These are phyloP conservation scores for Exophiala sp. DNA, from an alignment of 2,329 filamentous ascomycete species.

Conservation along the genomic window DNA sequence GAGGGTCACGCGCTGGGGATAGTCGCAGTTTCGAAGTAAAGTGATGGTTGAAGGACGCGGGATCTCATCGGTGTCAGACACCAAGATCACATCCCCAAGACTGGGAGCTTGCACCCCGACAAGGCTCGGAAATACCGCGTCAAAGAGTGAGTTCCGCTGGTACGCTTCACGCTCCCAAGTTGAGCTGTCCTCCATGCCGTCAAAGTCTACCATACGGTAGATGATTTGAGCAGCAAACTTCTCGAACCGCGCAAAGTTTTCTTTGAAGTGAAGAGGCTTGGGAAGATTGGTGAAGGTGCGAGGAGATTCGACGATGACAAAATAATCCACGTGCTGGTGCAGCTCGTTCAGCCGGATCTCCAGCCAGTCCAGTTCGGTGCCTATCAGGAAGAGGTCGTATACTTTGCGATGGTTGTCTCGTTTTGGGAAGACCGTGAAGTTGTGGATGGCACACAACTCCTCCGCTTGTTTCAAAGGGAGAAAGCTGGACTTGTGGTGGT, in stretches of 20 bases:
- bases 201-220: conserved; percentile 47
- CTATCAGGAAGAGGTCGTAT: conserved; percentile 59
- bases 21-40: conserved; percentile 47
- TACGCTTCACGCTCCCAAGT: conserved; percentile 51
- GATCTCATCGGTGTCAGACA: conserved; percentile 58
- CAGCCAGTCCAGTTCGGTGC: conserved; percentile 59
- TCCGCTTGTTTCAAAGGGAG: conserved; percentile 9
- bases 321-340: conserved; percentile 57
- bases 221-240: conserved; percentile 57
- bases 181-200: conserved; percentile 12
- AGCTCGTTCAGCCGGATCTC: conserved; percentile 58
- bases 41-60: conserved; percentile 47
- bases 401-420: conserved; percentile 42
- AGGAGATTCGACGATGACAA: conserved; percentile 56
- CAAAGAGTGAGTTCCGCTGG: conserved; percentile 53
- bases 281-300: conserved; percentile 53
- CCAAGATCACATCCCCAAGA: conserved; percentile 51
- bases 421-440: conserved; percentile 16
- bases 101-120: conserved; percentile 39
- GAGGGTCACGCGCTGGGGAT: conserved; percentile 50
- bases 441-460: conserved; percentile 7
- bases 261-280: conserved; percentile 51
- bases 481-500: conserved; percentile 4
- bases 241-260: conserved; percentile 49
- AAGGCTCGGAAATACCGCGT: conserved; percentile 51